These are phyloP conservation scores for Priceomyces castillae DNA, from an alignment of 805 yeast species.

Conservation along the genomic window DNA sequence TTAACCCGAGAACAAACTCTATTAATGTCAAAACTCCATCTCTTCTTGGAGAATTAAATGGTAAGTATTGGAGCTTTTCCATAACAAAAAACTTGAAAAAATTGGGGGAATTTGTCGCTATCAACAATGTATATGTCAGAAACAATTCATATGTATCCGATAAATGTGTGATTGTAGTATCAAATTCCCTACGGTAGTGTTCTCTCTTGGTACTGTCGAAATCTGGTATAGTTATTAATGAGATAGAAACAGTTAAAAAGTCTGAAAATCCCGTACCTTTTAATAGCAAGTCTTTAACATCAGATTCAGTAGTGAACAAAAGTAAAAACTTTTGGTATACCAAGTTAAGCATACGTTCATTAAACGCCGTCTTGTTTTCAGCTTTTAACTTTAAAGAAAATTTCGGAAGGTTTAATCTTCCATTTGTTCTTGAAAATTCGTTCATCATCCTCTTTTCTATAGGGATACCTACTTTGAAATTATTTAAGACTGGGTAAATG, in stretches of 20 bases:
- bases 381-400: constrained; percentile 11
- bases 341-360: constrained; percentile 23
- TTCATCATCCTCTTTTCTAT: constrained; percentile 56
- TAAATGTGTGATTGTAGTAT: constrained; percentile 32
- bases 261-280: constrained; percentile 71
- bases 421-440: constrained; percentile 36
- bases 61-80: constrained; percentile 50
- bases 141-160: constrained; percentile 70
- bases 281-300: constrained; percentile 50
- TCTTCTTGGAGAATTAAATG: constrained; percentile 46
- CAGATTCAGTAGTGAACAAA: constrained; percentile 42
- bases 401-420: constrained; percentile 21
- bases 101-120: constrained; percentile 47
- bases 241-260: constrained; percentile 47
- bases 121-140: constrained; percentile 55
- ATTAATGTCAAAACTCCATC: constrained; percentile 74
- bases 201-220: constrained; percentile 15
- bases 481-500: constrained; percentile 59
- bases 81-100: constrained; percentile 49
- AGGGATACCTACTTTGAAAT: constrained; percentile 59
- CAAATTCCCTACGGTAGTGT: constrained; percentile 12
- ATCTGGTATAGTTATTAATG: constrained; percentile 37
- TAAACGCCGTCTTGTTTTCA: constrained; percentile 14
- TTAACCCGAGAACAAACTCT: constrained; percentile 72
- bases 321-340: constrained; percentile 27